Evolutionary conservation across 75 land plant genomes (phyloP).

Genomic region (Azolla pinnata): DNA sequence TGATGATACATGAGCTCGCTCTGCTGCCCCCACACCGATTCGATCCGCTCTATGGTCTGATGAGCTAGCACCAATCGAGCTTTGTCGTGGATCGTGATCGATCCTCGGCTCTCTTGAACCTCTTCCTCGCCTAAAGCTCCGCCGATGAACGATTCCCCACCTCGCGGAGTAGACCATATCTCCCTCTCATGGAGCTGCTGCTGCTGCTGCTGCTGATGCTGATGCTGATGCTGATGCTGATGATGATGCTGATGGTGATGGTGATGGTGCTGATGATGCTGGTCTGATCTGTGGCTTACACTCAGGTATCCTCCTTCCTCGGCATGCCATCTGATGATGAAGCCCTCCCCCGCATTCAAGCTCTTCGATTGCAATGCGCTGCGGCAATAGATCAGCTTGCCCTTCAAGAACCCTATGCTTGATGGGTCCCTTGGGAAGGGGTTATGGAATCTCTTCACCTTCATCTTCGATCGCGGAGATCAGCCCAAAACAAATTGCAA

Average conservation of each 20-base stretch:
- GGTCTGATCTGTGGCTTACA: slow-evolving; percentile 37
- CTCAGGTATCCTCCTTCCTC: slow-evolving; percentile 39
- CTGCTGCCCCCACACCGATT: slow-evolving; percentile 10
- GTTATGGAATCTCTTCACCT: neutral
- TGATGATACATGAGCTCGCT: too few relatives aligned
- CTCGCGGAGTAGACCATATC: slow-evolving; percentile 58
- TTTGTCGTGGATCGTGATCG: slow-evolving; percentile 53
- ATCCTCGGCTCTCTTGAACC: slow-evolving; percentile 71
- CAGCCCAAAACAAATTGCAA: too few relatives aligned
- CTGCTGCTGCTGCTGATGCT: too few relatives aligned
- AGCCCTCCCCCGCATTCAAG: neutral
- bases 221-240: too few relatives aligned
- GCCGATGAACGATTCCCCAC: slow-evolving; percentile 54
- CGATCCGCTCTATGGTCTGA: slow-evolving; percentile 54
- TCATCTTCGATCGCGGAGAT: too few relatives aligned
- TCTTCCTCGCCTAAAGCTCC: slow-evolving; percentile 47
- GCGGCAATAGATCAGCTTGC: neutral
- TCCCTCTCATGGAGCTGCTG: too few relatives aligned
- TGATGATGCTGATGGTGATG: too few relatives aligned
- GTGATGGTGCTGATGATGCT: too few relatives aligned
- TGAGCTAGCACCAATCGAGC: slow-evolving; percentile 46
- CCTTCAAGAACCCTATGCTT: slow-evolving; percentile 4
- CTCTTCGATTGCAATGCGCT: neutral
- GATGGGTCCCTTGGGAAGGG: slow-evolving; percentile 2
- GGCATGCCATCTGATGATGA: neutral